Conservation (phyloP, 2,329 filamentous ascomycete genomes). For the Orbilia oligospora region DNA sequence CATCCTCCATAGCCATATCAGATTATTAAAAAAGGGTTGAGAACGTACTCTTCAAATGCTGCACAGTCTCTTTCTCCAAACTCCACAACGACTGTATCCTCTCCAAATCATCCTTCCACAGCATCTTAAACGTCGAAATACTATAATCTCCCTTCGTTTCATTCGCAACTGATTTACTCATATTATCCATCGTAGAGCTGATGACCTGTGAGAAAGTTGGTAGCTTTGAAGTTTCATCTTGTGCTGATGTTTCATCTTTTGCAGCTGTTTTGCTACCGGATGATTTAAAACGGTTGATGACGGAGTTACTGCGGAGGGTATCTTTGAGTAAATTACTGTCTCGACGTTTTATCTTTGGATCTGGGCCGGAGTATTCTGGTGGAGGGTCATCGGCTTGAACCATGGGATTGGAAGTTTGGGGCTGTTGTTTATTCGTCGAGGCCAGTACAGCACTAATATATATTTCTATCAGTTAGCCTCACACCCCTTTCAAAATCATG, state of each 20-base stretch:
- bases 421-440: not conserved
- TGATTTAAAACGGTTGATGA: constrained; percentile 11
- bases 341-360: constrained; percentile 18
- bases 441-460: not conserved
- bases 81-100: constrained; percentile 20
- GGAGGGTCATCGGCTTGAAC: not conserved
- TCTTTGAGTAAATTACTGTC: constrained; percentile 15
- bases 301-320: constrained; percentile 14
- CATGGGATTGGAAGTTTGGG: not conserved
- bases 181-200: constrained; percentile 25
- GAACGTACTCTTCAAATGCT: constrained; percentile 29
- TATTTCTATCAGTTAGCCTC: not conserved
- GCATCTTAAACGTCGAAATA: constrained; percentile 23
- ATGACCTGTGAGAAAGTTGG: constrained; percentile 20
- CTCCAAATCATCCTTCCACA: constrained; percentile 34
- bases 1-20: not conserved
- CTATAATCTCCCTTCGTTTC: constrained; percentile 6
- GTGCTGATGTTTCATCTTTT: not conserved
- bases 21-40: not conserved
- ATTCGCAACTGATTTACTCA: constrained; percentile 11
- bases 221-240: not conserved
- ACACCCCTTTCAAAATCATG: not conserved
- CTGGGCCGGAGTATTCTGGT: not conserved
- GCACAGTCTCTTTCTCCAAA: constrained; percentile 11
- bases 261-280: not conserved